Percentiles rank a stretch among this genome's conserved stretches.
phyloP scores from a whole-genome alignment of 495 filamentous ascomycete genomes.

The Parachaetomium inaequale region DNA sequence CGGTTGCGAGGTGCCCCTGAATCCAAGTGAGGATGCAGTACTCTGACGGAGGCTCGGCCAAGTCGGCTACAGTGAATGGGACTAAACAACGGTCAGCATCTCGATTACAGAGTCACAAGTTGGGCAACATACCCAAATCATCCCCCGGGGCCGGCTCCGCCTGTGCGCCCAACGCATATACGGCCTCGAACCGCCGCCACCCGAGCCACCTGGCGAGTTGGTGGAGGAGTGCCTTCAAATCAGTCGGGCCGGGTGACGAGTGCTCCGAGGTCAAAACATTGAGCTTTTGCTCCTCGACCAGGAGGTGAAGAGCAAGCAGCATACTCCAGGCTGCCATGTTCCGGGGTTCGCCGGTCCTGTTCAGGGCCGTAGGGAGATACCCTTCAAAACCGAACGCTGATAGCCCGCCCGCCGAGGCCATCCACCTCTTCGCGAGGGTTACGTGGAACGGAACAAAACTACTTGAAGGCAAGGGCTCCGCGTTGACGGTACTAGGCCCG shows the following conservation, averaged over 20 bases:
- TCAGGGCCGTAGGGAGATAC: slow-evolving; percentile 59
- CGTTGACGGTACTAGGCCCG: slow-evolving; percentile 4
- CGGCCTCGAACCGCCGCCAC: slow-evolving; percentile 68
- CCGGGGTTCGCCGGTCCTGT: slow-evolving; percentile 51
- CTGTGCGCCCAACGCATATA: slow-evolving; percentile 69
- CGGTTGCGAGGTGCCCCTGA: slow-evolving; percentile 57
- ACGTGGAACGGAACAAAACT: slow-evolving; percentile 46
- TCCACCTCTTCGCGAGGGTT: slow-evolving; percentile 50
- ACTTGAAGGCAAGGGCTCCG: slow-evolving; percentile 25
- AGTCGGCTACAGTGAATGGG: slow-evolving; percentile 13
- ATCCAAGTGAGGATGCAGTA: slow-evolving; percentile 66
- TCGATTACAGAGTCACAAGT: background rate
- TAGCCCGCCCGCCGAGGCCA: slow-evolving; percentile 52
- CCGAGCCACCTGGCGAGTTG: slow-evolving; percentile 83
- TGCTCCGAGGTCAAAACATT: slow-evolving; percentile 59
- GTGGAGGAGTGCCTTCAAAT: slow-evolving; percentile 66
- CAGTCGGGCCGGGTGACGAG: slow-evolving; percentile 47
- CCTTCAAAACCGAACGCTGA: slow-evolving; percentile 51
- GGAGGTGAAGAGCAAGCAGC: slow-evolving; percentile 74
- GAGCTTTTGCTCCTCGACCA: slow-evolving; percentile 86
- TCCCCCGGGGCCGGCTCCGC: slow-evolving; percentile 30
- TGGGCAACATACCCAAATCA: slow-evolving; percentile 26
- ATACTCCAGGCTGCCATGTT: slow-evolving; percentile 61
- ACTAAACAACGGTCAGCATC: slow-evolving; percentile 19
- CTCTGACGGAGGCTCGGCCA: slow-evolving; percentile 58